phyloP scores from a whole-genome alignment of 768 basidiomycete genomes.

The Pleurotus pulmonarius region DNA sequence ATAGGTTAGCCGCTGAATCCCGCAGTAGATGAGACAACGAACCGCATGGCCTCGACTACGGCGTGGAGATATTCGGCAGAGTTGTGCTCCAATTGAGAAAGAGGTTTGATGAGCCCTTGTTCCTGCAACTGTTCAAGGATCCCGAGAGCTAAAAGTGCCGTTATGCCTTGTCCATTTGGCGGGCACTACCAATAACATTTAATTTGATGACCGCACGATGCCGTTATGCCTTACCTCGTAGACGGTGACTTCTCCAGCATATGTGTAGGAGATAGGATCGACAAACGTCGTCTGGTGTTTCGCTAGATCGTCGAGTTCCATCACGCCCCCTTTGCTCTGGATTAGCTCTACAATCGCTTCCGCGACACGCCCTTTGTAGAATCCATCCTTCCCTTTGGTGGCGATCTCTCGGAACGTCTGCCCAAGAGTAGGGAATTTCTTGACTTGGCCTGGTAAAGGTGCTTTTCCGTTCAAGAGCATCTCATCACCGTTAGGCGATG shows the following conservation, averaged over 20 bases:
- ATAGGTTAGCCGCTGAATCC: not conserved
- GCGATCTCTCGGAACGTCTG: conserved; percentile 79
- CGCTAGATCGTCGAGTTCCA: conserved; percentile 94
- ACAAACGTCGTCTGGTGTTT: conserved; percentile 75
- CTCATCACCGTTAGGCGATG: conserved; percentile 82
- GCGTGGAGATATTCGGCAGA: conserved; percentile 86
- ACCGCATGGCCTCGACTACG: conserved; percentile 84
- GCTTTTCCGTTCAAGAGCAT: conserved; percentile 85
- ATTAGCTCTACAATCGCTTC: conserved; percentile 86
- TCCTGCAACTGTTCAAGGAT: conserved; percentile 86
- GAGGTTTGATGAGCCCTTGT: conserved; percentile 61
- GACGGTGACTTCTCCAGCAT: conserved; percentile 78
- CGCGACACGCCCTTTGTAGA: conserved; percentile 90
- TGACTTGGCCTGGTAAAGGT: conserved; percentile 81
- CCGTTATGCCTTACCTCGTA: conserved; percentile 66
- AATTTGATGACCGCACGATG: not conserved
- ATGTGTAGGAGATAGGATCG: conserved; percentile 90
- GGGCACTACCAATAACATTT: conserved; percentile 58
- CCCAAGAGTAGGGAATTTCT: conserved; percentile 78
- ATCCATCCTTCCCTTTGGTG: conserved; percentile 83
- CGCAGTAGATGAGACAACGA: conserved; percentile 15
- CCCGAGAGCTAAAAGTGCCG: conserved; percentile 88
- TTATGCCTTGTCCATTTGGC: conserved; percentile 96
- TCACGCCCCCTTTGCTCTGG: conserved; percentile 82
- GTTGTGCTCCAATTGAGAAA: conserved; percentile 85